phyloP scores from a whole-genome alignment of 441 rosid species.

The Erysimum cheiri region DNA sequence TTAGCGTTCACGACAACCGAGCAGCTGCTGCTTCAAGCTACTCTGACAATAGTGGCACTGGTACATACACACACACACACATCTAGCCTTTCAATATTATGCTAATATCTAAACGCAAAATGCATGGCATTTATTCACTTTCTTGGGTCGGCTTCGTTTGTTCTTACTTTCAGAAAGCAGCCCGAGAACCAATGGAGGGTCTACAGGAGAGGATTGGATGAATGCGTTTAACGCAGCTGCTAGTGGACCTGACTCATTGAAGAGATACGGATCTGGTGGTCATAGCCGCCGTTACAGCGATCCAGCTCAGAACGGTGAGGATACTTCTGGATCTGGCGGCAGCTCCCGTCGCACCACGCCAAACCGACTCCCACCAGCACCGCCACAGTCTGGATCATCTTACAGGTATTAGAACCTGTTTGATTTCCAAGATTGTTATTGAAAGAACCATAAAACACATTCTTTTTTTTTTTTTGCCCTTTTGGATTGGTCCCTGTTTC shows the following conservation, averaged over 20 bases:
- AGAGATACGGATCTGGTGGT: slow-evolving; percentile 60
- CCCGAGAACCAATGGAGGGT: slow-evolving; percentile 59
- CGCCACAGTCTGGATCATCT: slow-evolving; percentile 52
- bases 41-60: slow-evolving; percentile 56
- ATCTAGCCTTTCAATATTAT: neutral
- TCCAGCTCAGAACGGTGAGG: slow-evolving; percentile 67
- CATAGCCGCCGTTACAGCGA: slow-evolving; percentile 57
- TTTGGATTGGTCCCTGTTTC: slow-evolving; percentile 39
- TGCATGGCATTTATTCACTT: neutral
- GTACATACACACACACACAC: slow-evolving; percentile 38
- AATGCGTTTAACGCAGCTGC: slow-evolving; percentile 75
- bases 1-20: slow-evolving; percentile 66
- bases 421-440: slow-evolving; percentile 19
- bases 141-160: neutral
- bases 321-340: slow-evolving; percentile 53
- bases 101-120: slow-evolving; percentile 11
- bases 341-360: slow-evolving; percentile 72
- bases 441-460: slow-evolving; percentile 23
- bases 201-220: slow-evolving; percentile 73
- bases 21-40: slow-evolving; percentile 65
- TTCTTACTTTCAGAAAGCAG: slow-evolving; percentile 57
- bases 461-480: neutral
- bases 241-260: slow-evolving; percentile 52
- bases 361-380: slow-evolving; percentile 68
- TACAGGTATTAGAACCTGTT: slow-evolving; percentile 44